Evolutionary conservation across 495 filamentous ascomycete species (phyloP), one percentile per base, ranked within the genome.

Genomic region (Hypoxylon fuscum): DNA sequence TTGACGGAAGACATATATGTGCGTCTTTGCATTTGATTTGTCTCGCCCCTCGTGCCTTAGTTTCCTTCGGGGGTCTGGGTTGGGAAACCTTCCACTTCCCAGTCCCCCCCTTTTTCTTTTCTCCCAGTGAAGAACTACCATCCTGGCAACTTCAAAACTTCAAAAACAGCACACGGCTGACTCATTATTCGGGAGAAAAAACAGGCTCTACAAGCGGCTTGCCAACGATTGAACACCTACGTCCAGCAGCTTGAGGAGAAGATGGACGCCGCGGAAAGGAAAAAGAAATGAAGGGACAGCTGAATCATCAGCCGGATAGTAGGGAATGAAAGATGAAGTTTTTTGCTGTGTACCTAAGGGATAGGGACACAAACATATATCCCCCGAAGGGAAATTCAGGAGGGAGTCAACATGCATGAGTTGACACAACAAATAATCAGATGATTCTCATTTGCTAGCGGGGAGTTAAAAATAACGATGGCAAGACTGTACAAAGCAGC

Each of bases 1-100:
- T 77, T 98, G 76, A 95, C 90, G 40, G 91, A 96, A 77, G 95
- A 98, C 80, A 97, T 98, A 74, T 90, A 90, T 77, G 95, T 98
- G 85, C 72, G 91, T 86, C 66, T 72, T 49, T 76, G 77, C 77
- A 79, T 79, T 67, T 80, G 72, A 78, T 76, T 74, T 53, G 66
- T 64, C 60, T 52, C 62, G 40, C 45, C 55, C 62, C 51, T 64
- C 46, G 41, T 45, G 34, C 59, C 56, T 58, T 53, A 18, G 44
- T 55, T 68, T 51, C 58, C 54, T 48, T 45, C 41, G 27, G 51
- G 37, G 52, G 64, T 40, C 27, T 42, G 61, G 64, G 49, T 27
- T 23, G 31, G 17, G 38, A 43, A 46, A 27, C 22, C 43, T 48
- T n/a, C n/a, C n/a, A n/a, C 62, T 38, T 44, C 62, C 15, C 6